Base-by-base conservation (phyloP, 73 alveolate species). In the Symbiodinium pilosum region DNA sequence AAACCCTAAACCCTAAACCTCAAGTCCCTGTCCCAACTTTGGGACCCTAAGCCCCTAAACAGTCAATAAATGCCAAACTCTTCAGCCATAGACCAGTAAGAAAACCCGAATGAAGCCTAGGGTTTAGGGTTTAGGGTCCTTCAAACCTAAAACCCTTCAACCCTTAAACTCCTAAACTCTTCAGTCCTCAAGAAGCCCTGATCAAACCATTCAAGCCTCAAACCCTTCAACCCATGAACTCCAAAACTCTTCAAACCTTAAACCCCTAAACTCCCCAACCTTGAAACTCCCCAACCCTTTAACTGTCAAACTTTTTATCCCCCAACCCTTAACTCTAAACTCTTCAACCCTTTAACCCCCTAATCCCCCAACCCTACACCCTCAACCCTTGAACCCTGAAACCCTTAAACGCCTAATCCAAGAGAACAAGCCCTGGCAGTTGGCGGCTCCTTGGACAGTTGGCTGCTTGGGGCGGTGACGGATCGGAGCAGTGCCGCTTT, bases 391-490 rank as follows among this genome's bases (percentile, higher is more conserved):
- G 21, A 56, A 56, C 73, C 73, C 73, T 20, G 21, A 47, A 52
- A 1, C 14, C 69, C 69, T 4, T 52, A 52, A 52, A 52, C 69
- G n/a, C 69, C 69, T 52, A 52, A 52, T 20, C 11, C 0, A 68
- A 21, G 14, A 0, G 40, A 12, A 32, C 30, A 36, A 73, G 0
- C 85, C 16, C 47, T n/a, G 24, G 11, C 96, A 92, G 98, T 43
- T 92, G 98, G 98, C 91, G 98, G 6, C 83, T 92, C 69, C 36
- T 92, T 32, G 98, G 98, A 12, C 98, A 92, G 84, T 92, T 92
- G 24, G 98, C 98, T 28, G 98, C 98, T 1, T 92, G 98, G 98
- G 98, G 85, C 36, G 98, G 84, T 34, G 98, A 92, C 12, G 98
- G 92, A 26, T 69, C 98, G 8, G 87, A 92, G 91, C 84, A n/a